A percentile compares a stretch with the other conserved stretches of the same genome.
These are phyloP conservation scores for Epichloe sp. DNA, from an alignment of 2,329 filamentous ascomycete genomes.

Conservation along the genomic window DNA sequence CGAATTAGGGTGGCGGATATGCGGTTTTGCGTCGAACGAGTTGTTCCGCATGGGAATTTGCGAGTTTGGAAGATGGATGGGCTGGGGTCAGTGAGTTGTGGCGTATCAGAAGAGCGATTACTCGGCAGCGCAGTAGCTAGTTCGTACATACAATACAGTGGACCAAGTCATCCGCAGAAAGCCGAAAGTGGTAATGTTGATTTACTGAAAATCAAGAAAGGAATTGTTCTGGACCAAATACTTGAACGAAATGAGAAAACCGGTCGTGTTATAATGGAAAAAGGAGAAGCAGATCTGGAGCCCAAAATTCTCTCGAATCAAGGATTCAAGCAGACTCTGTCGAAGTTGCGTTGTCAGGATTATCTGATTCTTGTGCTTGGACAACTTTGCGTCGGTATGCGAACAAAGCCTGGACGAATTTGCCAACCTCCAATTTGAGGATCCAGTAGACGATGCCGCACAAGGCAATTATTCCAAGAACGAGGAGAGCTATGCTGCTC, in stretches of 20 bases:
- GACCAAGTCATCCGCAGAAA: background rate
- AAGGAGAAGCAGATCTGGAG: background rate
- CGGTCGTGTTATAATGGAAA: too few species aligned
- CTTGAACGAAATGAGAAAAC: background rate
- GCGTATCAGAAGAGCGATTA: background rate
- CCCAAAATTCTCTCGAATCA: background rate
- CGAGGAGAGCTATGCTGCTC: constrained; percentile 18
- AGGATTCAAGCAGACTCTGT: background rate
- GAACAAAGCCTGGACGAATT: constrained; percentile 17
- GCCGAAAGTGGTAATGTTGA: background rate
- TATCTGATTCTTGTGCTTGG: background rate
- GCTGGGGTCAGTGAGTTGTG: background rate
- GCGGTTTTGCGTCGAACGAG: background rate
- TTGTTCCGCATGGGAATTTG: background rate
- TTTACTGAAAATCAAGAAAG: background rate
- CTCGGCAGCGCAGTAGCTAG: background rate
- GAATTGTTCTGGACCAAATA: background rate
- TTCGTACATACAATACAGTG: background rate
- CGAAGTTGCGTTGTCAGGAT: background rate
- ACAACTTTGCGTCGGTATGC: constrained; percentile 6
- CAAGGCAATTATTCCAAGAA: constrained; percentile 18
- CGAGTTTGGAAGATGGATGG: background rate
- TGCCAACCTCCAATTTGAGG: constrained; percentile 15
- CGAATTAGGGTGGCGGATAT: too few species aligned
- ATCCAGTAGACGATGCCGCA: constrained; percentile 18